Conservation (phyloP, 164 flowering plant genomes). For the Cinnamomum chago region DNA sequence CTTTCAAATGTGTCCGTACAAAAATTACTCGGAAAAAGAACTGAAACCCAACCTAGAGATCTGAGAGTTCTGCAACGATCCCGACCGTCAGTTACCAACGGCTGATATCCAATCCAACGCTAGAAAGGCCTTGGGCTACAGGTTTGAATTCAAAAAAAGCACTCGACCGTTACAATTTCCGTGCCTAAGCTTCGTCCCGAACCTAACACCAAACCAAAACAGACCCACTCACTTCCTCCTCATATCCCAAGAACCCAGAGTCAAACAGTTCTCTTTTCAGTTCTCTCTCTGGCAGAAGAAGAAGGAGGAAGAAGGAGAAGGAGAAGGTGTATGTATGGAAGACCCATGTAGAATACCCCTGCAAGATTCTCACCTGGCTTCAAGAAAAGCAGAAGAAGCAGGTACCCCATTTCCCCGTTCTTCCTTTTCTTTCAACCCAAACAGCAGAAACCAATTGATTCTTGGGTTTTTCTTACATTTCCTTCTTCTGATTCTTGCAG, state of each 20-base stretch:
- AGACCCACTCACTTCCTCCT: not conserved
- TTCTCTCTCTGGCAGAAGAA: not conserved
- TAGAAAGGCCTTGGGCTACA: constrained; percentile 25
- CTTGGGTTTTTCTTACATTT: not conserved
- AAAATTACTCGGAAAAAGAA: no score
- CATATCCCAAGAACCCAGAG: not conserved
- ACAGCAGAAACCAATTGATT: constrained; percentile 1
- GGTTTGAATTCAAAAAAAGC: constrained; percentile 42
- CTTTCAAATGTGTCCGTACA: no score
- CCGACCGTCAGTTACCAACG: not conserved
- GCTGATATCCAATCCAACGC: not conserved
- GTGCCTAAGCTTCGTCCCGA: constrained; percentile 24
- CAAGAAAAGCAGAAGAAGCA: constrained; percentile 90
- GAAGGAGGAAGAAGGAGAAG: not conserved
- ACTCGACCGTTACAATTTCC: constrained; percentile 40
- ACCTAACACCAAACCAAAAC: constrained; percentile 12
- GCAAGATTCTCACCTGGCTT: constrained; percentile 59
- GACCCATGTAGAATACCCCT: constrained; percentile 23
- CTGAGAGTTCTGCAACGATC: not conserved
- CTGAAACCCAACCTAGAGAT: not conserved
- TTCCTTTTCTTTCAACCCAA: not conserved
- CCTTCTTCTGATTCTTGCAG: constrained; percentile 27
- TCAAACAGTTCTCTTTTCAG: no score
- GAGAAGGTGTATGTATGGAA: constrained; percentile 35
- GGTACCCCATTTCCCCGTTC: constrained; percentile 26